Evolutionary conservation across 2,329 filamentous ascomycete genomes (phyloP), one percentile per base, ranked within the genome.

Genomic region (Lecanicillium sp.): DNA sequence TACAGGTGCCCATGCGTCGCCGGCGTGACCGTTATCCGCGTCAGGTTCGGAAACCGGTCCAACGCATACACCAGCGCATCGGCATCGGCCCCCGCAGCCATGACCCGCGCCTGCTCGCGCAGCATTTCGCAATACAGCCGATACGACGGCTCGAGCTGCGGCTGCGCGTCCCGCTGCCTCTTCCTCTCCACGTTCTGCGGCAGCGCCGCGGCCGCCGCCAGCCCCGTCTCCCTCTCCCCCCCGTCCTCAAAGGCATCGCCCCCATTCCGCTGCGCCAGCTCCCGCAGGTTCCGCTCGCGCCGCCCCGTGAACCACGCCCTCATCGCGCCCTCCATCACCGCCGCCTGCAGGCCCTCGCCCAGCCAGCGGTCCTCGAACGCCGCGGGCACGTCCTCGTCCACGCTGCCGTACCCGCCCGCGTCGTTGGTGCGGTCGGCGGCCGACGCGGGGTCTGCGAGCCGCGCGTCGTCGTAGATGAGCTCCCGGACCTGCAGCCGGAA

Each of bases 401-500:
- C 24, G 15, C 9, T 29, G 14, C 3, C 27, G 11, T 3, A 9
- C 17, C 2, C 2, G 27, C 2, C 7, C 7, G 11, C 6, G 33
- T 23, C 33, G 10, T 24, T 30, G 11, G 14, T 17, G 8, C 17
- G 24, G 26, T 23, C 33, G 3, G 3, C 5, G 2, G 4, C 12
- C 10, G 8, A 5, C 4, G 2, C 3, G 5, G 33, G 33, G 24
- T 39, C 21, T 12, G 10, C 19, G 49, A 48, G 45, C 19, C 45
- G 50, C 6, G 55, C 56, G 43, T 68, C 65, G 20, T 70, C 63
- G 63, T 62, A 71, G 27, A 74, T 58, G 5, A 72, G 61, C 47
- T 73, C 68, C 3, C 40, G 51, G 7, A 73, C 56, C 1, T 51
- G 32, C 1, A 53, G 38, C 4, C 62, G 60, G 41, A 66, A 64